Base-by-base conservation (phyloP, 495 filamentous ascomycete genomes). In the Podospora comata region DNA sequence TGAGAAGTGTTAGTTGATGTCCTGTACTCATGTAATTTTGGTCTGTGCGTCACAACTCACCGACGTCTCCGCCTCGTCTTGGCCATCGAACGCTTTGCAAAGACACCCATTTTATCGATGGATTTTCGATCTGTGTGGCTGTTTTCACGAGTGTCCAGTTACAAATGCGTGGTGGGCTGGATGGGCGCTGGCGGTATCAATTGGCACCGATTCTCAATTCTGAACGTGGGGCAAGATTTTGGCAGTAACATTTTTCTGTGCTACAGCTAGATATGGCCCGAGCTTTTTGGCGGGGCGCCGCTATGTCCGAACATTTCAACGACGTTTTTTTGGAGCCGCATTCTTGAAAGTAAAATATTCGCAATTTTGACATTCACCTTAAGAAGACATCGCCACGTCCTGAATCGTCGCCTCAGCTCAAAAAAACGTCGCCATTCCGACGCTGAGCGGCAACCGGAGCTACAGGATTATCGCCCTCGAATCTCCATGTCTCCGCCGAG, bases 31-130 rank as follows among this genome's bases (percentile, higher is more conserved):
- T 39, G 30, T 63, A 19, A 18, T 34, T n/a, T 15, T 23, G 58
- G 23, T 44, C n/a, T 11, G 48, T 64, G 48, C 23, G 27, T 20
- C 9, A 6, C 27, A 0, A 70, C 76, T 72, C 56, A 78, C 77
- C 85, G 82, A 34, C 80, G 80, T 64, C 82, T 77, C 23, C 87
- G 79, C 68, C 88, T 74, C n/a, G 88, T 90, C 79, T 90, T 90
- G 66, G 83, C 85, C 64, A 80, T 74, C 6, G 85, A 85, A 28
- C 83, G 81, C 71, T 86, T 87, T 64, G 85, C 82, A 28, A 75
- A 75, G 54, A 85, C 76, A 20, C 83, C 85, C 85, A 86, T 86
- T 48, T n/a, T 76, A 53, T 68, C 30, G 48, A 26, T 15, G 53
- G 18, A 4, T 28, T 16, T 3, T 55, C 13, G 5, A 67, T 23